Evolutionary conservation across 306 rosid species (phyloP), one percentile per base, ranked within the genome.

Genomic region (Begonia peltatifolia): DNA sequence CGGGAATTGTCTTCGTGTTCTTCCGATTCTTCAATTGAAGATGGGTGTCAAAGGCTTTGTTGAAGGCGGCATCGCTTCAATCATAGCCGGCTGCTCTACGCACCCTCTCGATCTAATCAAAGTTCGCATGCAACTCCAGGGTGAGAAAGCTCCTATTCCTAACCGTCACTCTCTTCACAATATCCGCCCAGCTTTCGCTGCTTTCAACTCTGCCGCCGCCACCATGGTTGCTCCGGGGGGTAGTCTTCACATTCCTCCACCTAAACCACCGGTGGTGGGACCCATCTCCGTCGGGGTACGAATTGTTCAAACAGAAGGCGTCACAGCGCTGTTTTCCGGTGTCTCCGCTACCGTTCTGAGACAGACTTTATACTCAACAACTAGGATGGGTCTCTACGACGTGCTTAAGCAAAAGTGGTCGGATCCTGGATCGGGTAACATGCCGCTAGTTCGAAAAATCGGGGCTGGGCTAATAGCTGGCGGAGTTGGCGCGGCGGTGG

Each of bases 51-150:
- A 76, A 12, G 72, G 78, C 1, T 84, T 84, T 25, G 66, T 68
- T 0, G 89, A 76, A 30, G 36, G 36, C 2, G 36, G 87, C 10
- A 43, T 75, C 13, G 83, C 85, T 48, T 85, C 92, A 67, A 66
- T 82, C 6, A 68, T 87, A 1, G 93, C 84, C 1, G 82, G 84
- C 7, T 72, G 66, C 25, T 58, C 80, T 14, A 80, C 94, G 10
- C 79, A 83, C 69, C 84, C 89, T 0, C 59, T 74, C 1, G 96
- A 87, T 64, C 83, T 87, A 6, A 84, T 87, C 73, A 87, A 87
- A 55, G 94, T 87, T 16, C 87, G 96, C 0, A 83, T 87, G 94
- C 96, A 87, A 13, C 89, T 87, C 52, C 84, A 79, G 53, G 87
- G 87, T 14, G 84, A 79, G 54, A 69, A 55, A 5, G n/a, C n/a